Base-by-base conservation (phyloP, 2,329 filamentous ascomycete species). In the Aspergillus texensis region DNA sequence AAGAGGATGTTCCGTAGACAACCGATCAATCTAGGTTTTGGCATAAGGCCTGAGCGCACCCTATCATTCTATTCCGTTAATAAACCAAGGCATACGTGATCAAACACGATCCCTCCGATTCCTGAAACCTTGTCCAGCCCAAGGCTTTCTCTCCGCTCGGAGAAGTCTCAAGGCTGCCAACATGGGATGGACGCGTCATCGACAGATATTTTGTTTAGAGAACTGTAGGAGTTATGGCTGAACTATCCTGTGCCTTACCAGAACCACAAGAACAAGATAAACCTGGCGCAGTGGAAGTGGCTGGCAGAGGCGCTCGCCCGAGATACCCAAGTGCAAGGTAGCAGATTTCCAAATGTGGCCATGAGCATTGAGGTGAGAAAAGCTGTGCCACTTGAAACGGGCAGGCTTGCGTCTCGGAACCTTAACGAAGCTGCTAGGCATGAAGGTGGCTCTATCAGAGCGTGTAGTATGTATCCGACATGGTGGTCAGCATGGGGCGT, bases 401-500 rank as follows among this genome's bases (percentile, higher is more conserved):
- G 34, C 21, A 10, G 52, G 21, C 30, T 39, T 39, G 32, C 34
- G n/a, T 55, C 52, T 55, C 52, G 52, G 52, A 55, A 55, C 52
- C 32, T 55, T 39, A 39, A 39, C 19, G 52, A 39, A 39, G 32
- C 14, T 55, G 52, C 30, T 55, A 26, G 39, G 32, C 32, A 36
- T 55, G 30, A 26, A 14, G 32, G n/a, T 55, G 52, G 52, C 52
- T 39, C n/a, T 39, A 55, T 24, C 26, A 24, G 32, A 55, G 52
- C 10, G 32, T 39, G 52, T 39, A 52, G 28, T 55, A 55, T 16
- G 52, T 55, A 55, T 55, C 52, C 52, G 52, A 55, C 52, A 55
- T 55, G 52, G 52, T 55, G 52, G 52, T 55, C 52, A 55, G 52
- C 52, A 41, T 55, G 32, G 34, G 52, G 32, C 52, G 32, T 55